Conservation (phyloP, 805 yeast species). For the Candida patagonica region DNA sequence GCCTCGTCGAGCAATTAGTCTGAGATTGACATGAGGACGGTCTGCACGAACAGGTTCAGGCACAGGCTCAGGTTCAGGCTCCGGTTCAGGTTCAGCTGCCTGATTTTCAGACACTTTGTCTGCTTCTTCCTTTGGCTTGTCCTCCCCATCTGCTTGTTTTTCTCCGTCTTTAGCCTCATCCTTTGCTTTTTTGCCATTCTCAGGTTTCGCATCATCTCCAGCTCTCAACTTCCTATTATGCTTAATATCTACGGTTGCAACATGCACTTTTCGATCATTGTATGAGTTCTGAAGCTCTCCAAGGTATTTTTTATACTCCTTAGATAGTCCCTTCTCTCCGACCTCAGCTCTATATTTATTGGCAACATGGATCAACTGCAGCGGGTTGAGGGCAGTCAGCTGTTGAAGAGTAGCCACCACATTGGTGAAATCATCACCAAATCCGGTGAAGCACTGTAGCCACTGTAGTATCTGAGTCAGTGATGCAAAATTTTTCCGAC, state of each 20-base stretch:
- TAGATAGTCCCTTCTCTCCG: slow-evolving; percentile 60
- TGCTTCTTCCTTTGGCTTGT: slow-evolving; percentile 4
- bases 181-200: slow-evolving; percentile 2
- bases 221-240: slow-evolving; percentile 1
- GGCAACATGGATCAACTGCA: slow-evolving; percentile 59
- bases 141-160: slow-evolving; percentile 7
- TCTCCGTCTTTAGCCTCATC: slow-evolving; percentile 3
- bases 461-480: slow-evolving; percentile 77
- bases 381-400: slow-evolving; percentile 53
- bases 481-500: slow-evolving; percentile 61
- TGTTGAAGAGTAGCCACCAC: slow-evolving; percentile 42
- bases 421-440: slow-evolving; percentile 41
- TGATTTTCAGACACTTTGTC: background rate
- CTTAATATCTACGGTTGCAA: slow-evolving; percentile 13
- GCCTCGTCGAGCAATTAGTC: background rate
- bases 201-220: background rate
- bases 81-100: slow-evolving; percentile 1
- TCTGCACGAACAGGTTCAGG: slow-evolving; percentile 2
- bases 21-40: background rate
- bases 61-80: background rate
- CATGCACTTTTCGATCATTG: slow-evolving; percentile 15
- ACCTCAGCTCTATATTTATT: slow-evolving; percentile 79
- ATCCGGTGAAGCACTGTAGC: slow-evolving; percentile 74
- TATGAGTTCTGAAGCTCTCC: slow-evolving; percentile 28
- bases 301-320: slow-evolving; percentile 38